A percentile compares a stretch with the other conserved stretches of the same genome.
These are phyloP conservation scores for Carnegiea gigantea DNA, from an alignment of 179 eudicot species.

Conservation along the genomic window DNA sequence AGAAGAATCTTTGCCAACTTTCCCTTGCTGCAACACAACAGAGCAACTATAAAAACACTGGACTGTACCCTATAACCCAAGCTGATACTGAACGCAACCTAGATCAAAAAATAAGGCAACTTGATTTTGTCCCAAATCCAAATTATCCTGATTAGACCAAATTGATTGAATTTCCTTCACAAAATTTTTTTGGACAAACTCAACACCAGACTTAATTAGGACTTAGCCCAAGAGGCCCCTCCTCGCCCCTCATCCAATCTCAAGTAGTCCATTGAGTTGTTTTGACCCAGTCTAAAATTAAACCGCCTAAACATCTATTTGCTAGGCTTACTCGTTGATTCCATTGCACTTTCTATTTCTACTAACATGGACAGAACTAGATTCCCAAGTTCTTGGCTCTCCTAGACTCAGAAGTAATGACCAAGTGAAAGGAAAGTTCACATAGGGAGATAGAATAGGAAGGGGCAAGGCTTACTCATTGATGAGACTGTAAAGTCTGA, in stretches of 20 bases:
- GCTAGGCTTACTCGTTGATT: background rate
- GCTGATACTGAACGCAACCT: background rate
- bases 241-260: no score
- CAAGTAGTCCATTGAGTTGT: background rate
- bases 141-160: background rate
- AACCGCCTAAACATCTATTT: background rate
- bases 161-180: background rate
- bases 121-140: background rate
- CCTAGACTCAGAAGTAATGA: background rate
- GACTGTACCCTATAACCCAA: background rate
- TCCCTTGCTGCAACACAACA: constrained; percentile 66
- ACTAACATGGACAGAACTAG: background rate
- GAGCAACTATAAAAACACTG: background rate
- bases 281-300: background rate
- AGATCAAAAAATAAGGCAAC: no score
- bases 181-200: background rate
- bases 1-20: constrained; percentile 72
- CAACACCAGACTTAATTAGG: background rate
- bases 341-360: background rate
- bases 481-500: constrained; percentile 80
- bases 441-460: background rate
- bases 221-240: background rate
- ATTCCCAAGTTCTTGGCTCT: background rate
- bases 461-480: constrained; percentile 63
- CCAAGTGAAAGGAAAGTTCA: background rate